Conservation (phyloP, 176 grass and related monocot species). For the Luzula sylvatica region DNA sequence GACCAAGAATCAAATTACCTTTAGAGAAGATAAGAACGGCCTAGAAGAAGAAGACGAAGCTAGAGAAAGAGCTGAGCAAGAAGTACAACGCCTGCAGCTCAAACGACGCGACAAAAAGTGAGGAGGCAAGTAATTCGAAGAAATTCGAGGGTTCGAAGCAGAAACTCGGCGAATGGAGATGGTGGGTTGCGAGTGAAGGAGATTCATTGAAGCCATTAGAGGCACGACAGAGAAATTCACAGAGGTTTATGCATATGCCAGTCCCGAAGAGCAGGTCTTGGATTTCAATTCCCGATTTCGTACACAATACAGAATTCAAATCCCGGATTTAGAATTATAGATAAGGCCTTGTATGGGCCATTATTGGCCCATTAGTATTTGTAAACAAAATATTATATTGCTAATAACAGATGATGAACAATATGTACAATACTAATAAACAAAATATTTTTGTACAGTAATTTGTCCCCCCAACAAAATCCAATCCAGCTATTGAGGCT, state of each 20-base stretch:
- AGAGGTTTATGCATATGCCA: neutral
- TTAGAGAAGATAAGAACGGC: constrained; percentile 10
- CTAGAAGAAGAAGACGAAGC: constrained; percentile 20
- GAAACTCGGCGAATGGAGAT: neutral
- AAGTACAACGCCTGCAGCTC: neutral
- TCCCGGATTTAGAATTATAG: neutral
- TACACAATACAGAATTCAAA: neutral
- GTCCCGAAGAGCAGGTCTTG: neutral
- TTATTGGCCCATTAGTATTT: too few species aligned
- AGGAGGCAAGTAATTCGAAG: neutral
- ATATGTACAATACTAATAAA: neutral
- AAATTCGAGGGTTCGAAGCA: neutral
- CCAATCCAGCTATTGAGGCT: too few species aligned
- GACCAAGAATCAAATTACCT: constrained; percentile 6
- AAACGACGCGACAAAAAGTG: neutral
- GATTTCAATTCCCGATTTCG: neutral
- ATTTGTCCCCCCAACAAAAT: too few species aligned
- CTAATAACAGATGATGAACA: neutral
- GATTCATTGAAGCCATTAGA: neutral
- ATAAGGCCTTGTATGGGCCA: too few species aligned
- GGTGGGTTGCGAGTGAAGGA: neutral
- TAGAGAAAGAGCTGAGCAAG: neutral
- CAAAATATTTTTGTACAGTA: too few species aligned
- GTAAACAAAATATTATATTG: neutral
- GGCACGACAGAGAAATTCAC: neutral